Conservation (phyloP, 805 yeast species). For the Wickerhamomyces rabaulensis region DNA sequence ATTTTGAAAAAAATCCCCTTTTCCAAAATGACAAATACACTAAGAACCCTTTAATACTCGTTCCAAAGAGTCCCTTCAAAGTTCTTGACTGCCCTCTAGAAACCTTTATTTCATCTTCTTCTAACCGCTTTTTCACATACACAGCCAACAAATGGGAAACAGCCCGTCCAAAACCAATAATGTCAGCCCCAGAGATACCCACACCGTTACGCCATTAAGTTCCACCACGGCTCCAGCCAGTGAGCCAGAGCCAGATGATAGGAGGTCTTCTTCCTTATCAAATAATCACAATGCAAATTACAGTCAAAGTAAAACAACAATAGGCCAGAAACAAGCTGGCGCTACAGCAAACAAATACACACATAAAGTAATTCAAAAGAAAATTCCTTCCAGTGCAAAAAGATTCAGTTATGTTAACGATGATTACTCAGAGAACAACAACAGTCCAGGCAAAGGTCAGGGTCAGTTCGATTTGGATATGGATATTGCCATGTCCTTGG, state of each 20-base stretch:
- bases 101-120: neutral
- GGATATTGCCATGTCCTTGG: slow-evolving; percentile 30
- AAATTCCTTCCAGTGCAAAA: slow-evolving; percentile 6
- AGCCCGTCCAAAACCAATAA: slow-evolving; percentile 48
- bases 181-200: slow-evolving; percentile 32
- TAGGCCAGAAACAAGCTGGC: neutral
- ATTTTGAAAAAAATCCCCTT: slow-evolving; percentile 1
- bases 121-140: neutral
- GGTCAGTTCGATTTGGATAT: slow-evolving; percentile 19
- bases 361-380: slow-evolving; percentile 13
- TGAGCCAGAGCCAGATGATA: slow-evolving; percentile 45
- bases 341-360: slow-evolving; percentile 17
- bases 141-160: slow-evolving; percentile 45
- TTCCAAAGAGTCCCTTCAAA: too few relatives aligned
- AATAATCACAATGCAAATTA: slow-evolving; percentile 9
- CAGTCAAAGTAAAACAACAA: neutral
- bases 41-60: too few relatives aligned
- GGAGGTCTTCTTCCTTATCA: slow-evolving; percentile 36
- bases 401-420: slow-evolving; percentile 13
- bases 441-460: too few relatives aligned
- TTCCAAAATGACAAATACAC: neutral
- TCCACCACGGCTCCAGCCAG: slow-evolving; percentile 25
- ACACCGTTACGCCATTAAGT: slow-evolving; percentile 24
- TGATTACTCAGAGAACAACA: neutral
- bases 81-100: too few relatives aligned